phyloP scores from a whole-genome alignment of 2,329 filamentous ascomycete genomes.

The Arthrinium puccinioides region DNA sequence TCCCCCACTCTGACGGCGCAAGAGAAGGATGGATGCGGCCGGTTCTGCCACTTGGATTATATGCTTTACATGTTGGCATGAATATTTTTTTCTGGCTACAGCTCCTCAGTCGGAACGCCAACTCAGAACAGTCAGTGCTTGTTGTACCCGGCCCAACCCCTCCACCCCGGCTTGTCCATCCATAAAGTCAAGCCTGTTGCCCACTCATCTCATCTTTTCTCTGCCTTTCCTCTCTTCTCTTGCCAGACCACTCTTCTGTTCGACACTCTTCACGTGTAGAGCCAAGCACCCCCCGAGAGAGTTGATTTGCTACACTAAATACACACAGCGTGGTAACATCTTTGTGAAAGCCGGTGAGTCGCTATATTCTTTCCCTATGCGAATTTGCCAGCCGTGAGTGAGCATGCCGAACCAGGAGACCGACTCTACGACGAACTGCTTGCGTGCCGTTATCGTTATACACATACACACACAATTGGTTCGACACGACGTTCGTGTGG shows the following conservation, averaged over 20 bases:
- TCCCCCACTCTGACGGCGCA: slow-evolving; percentile 6
- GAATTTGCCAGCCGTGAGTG: too few species aligned
- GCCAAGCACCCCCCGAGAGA: too few species aligned
- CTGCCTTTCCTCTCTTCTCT: slow-evolving; percentile 22
- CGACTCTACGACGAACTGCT: too few species aligned
- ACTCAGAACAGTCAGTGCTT: slow-evolving; percentile 2
- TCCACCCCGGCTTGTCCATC: slow-evolving; percentile 10
- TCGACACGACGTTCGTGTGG: too few species aligned
- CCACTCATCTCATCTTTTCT: slow-evolving; percentile 21
- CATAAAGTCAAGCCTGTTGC: slow-evolving; percentile 26
- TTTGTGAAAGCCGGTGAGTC: too few species aligned
- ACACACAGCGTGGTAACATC: too few species aligned
- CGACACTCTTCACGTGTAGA: too few species aligned
- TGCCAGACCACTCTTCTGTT: slow-evolving; percentile 20
- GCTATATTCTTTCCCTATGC: too few species aligned
- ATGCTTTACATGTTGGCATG: slow-evolving; percentile 1
- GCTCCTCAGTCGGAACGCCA: slow-evolving; percentile 5
- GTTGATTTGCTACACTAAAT: too few species aligned
- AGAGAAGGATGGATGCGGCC: slow-evolving; percentile 5
- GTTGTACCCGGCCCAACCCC: slow-evolving; percentile 13
- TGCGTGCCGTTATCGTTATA: too few species aligned
- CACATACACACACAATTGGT: too few species aligned
- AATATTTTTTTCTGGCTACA: slow-evolving; percentile 5
- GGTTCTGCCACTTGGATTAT: slow-evolving; percentile 8
- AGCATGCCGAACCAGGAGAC: too few species aligned